These are phyloP conservation scores for Hydrangea macrophylla DNA, from an alignment of 148 eudicot species.

Conservation along the genomic window DNA sequence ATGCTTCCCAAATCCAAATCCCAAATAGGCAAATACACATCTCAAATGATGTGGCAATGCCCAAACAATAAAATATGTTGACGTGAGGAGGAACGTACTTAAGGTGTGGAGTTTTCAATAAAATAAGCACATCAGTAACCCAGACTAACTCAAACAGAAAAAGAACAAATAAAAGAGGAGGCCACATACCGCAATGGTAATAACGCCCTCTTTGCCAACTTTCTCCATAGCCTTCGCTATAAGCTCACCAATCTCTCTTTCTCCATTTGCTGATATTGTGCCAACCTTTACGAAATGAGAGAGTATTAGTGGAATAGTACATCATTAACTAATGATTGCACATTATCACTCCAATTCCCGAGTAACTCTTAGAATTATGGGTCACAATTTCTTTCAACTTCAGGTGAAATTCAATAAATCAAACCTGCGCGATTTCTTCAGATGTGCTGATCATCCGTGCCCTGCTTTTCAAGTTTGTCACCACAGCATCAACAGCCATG, in stretches of 20 bases:
- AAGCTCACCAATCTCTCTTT: slow-evolving; percentile 57
- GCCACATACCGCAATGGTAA: slow-evolving; percentile 34
- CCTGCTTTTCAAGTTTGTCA: slow-evolving; percentile 40
- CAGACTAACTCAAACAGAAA: not conserved
- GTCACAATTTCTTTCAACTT: not conserved
- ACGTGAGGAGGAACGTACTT: no score
- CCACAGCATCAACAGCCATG: slow-evolving; percentile 52
- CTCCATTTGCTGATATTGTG: slow-evolving; percentile 47
- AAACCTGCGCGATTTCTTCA: slow-evolving; percentile 44
- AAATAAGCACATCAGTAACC: no score
- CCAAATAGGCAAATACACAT: no score
- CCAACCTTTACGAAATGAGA: slow-evolving; percentile 32
- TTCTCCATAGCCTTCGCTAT: slow-evolving; percentile 60
- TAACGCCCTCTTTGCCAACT: slow-evolving; percentile 59
- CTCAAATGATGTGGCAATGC: no score
- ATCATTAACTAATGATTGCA: not conserved
- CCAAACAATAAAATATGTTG: no score
- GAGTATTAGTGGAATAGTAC: not conserved
- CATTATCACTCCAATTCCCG: not conserved
- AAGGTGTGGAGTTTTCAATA: no score
- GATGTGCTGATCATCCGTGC: slow-evolving; percentile 43
- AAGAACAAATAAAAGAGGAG: not conserved
- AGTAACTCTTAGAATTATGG: not conserved
- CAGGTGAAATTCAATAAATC: not conserved
- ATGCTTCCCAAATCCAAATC: no score